phyloP scores from a whole-genome alignment of 495 filamentous ascomycete species.

The Lophiotrema nucula region DNA sequence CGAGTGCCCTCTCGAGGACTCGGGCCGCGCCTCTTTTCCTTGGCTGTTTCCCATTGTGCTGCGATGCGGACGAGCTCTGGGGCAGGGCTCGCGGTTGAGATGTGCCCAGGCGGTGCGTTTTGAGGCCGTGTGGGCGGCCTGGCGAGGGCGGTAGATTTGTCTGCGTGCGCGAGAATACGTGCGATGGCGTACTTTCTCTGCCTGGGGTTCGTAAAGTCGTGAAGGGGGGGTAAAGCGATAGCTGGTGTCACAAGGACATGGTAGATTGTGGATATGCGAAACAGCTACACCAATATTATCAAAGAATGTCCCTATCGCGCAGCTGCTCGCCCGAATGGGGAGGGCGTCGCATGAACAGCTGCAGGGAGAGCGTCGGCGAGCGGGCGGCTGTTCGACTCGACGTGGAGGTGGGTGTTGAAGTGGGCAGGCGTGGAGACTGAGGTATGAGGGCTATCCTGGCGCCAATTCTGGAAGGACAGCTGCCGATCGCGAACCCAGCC shows the following conservation, averaged over 20 bases:
- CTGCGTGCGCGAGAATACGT: neutral
- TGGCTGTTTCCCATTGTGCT: slow-evolving; percentile 46
- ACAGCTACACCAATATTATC: slow-evolving; percentile 11
- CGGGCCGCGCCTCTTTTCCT: slow-evolving; percentile 39
- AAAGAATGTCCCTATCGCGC: neutral
- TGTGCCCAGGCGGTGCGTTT: too few relatives aligned
- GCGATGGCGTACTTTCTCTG: neutral
- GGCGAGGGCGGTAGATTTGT: neutral
- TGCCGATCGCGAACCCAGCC: neutral
- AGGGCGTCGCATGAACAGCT: neutral
- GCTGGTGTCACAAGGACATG: slow-evolving; percentile 26
- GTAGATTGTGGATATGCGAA: slow-evolving; percentile 21
- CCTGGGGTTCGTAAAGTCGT: neutral
- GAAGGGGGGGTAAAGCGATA: slow-evolving; percentile 1
- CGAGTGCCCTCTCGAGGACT: slow-evolving; percentile 25
- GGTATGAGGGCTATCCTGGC: neutral
- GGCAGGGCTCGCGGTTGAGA: too few relatives aligned
- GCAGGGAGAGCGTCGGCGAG: neutral
- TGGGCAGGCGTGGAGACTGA: neutral
- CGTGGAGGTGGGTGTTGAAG: neutral
- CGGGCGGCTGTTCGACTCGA: neutral
- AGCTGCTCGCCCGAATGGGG: slow-evolving; percentile 1
- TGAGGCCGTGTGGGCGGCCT: neutral
- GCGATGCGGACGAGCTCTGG: neutral
- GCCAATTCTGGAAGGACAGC: neutral